These are phyloP conservation scores for Geotrichum macrosporum DNA, from an alignment of 1,139 yeast genomes.

Conservation along the genomic window DNA sequence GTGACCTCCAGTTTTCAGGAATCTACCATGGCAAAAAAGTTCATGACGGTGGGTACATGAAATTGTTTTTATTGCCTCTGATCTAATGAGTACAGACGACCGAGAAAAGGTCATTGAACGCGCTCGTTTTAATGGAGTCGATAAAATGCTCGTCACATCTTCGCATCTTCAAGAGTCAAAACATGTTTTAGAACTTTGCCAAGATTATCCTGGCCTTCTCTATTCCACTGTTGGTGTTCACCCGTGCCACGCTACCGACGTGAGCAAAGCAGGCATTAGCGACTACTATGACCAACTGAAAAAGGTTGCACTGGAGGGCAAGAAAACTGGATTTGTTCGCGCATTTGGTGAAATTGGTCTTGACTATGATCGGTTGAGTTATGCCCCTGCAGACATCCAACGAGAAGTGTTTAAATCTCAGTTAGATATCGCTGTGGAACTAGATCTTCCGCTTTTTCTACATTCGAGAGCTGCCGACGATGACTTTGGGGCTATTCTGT, in stretches of 20 bases:
- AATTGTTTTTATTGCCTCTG: too few species aligned
- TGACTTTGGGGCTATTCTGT: conserved; percentile 63
- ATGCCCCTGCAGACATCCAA: conserved; percentile 66
- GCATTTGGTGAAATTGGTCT: conserved; percentile 93
- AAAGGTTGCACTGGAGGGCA: conserved; percentile 49
- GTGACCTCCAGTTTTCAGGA: conserved; percentile 87
- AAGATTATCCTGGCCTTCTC: conserved; percentile 35
- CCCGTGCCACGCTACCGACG: conserved; percentile 79
- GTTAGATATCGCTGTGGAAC: conserved; percentile 53
- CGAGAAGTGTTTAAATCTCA: conserved; percentile 63
- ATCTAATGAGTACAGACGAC: conserved; percentile 55
- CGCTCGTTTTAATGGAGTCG: conserved; percentile 62
- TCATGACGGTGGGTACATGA: conserved; percentile 47
- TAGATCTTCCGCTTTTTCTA: conserved; percentile 70
- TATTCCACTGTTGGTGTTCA: conserved; percentile 86
- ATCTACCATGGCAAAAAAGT: conserved; percentile 61
- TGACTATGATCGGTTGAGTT: conserved; percentile 85
- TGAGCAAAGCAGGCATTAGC: conserved; percentile 39
- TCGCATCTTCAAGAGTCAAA: conserved; percentile 64
- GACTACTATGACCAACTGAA: conserved; percentile 49
- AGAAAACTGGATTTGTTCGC: conserved; percentile 41
- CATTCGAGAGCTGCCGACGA: conserved; percentile 88
- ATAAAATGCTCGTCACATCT: conserved; percentile 75
- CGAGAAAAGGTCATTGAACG: conserved; percentile 58
- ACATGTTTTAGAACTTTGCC: conserved; percentile 46